A percentile compares a stretch with the other conserved stretches of the same genome.
phyloP scores from a whole-genome alignment of 306 rosid species.

The Dalbergia cochinchinensis region DNA sequence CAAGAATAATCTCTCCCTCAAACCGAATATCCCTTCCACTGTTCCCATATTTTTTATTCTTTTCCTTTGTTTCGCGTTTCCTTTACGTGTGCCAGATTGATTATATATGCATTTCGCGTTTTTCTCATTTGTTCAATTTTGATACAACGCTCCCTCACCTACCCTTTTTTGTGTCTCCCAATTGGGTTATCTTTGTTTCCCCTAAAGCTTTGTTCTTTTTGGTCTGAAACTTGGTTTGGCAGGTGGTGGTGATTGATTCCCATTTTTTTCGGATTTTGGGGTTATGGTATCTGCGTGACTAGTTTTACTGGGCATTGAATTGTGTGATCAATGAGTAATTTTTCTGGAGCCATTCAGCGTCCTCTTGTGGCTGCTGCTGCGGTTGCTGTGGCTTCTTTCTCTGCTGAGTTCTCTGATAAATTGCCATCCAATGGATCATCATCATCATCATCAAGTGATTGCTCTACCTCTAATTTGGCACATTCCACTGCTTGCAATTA shows the following conservation, averaged over 20 bases:
- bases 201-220: conserved; percentile 41
- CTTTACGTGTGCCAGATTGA: conserved; percentile 39
- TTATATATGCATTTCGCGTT: conserved; percentile 6
- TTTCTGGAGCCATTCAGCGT: conserved; percentile 82
- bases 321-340: conserved; percentile 65
- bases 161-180: background rate
- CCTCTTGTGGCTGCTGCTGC: conserved; percentile 92
- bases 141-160: conserved; percentile 40
- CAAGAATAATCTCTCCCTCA: conserved; percentile 46
- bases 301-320: conserved; percentile 30
- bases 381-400: conserved; percentile 79
- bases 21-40: conserved; percentile 53
- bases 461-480: conserved; percentile 53
- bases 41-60: background rate
- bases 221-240: background rate
- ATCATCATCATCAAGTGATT: conserved; percentile 37
- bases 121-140: conserved; percentile 37
- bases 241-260: conserved; percentile 1
- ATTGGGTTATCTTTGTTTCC: background rate
- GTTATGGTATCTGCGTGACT: conserved; percentile 44
- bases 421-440: conserved; percentile 57
- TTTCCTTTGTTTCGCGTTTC: conserved; percentile 41
- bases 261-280: background rate
- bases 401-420: conserved; percentile 66
- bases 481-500: conserved; percentile 40